phyloP scores from a whole-genome alignment of 176 grass and related monocot species.

The Aegilops speltoides region DNA sequence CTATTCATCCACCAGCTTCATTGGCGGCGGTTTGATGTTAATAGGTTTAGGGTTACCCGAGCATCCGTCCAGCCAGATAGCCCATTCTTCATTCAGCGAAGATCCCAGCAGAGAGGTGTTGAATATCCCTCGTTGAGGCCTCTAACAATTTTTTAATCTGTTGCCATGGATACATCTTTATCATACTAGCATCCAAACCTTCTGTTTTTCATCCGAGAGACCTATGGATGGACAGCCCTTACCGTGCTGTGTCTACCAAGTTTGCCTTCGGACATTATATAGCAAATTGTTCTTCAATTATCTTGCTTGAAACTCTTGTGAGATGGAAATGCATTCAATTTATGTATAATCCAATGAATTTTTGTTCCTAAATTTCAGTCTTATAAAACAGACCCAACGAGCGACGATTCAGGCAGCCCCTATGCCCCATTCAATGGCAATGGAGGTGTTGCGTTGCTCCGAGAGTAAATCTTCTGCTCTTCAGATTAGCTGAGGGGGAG shows the following conservation, averaged over 20 bases:
- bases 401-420: slow-evolving; percentile 79
- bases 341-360: slow-evolving; percentile 5
- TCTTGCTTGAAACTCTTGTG: neutral
- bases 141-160: slow-evolving; percentile 36
- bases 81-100: neutral
- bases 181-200: neutral
- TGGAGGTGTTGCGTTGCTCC: slow-evolving; percentile 89
- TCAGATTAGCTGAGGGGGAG: slow-evolving; percentile 66
- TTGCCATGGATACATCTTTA: slow-evolving; percentile 25
- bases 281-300: neutral
- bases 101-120: slow-evolving; percentile 52
- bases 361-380: too few relatives aligned
- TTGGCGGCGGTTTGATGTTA: slow-evolving; percentile 29
- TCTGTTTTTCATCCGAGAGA: slow-evolving; percentile 24
- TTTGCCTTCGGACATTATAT: slow-evolving; percentile 43
- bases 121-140: slow-evolving; percentile 15
- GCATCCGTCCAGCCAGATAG: neutral
- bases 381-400: slow-evolving; percentile 6
- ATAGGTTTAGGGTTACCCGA: neutral
- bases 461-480: slow-evolving; percentile 63
- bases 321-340: neutral
- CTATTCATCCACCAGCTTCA: neutral
- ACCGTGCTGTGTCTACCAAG: slow-evolving; percentile 45
- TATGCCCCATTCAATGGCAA: slow-evolving; percentile 59
- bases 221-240: slow-evolving; percentile 53